A percentile compares a stretch with the other conserved stretches of the same genome.
Conservation (phyloP, 345 rosid genomes). For the Sapria himalayana region DNA sequence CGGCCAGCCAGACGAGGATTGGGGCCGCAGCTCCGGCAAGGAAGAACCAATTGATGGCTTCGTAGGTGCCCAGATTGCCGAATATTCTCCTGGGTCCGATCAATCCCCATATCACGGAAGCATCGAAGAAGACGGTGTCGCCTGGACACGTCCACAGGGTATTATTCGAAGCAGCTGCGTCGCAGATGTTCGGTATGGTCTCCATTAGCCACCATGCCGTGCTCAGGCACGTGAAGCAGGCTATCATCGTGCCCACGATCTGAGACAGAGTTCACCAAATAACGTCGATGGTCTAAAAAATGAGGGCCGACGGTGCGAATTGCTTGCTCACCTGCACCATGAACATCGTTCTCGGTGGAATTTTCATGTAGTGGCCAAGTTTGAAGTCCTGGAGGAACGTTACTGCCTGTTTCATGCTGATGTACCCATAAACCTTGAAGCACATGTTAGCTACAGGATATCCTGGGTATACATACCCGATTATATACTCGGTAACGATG, state of each 20-base stretch:
- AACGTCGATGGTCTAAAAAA: neutral
- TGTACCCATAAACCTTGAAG: constrained; percentile 93
- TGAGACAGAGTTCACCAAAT: constrained; percentile 8
- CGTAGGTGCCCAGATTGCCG: constrained; percentile 63
- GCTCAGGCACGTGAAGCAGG: constrained; percentile 50
- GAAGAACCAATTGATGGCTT: constrained; percentile 81
- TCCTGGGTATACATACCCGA: constrained; percentile 90
- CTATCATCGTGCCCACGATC: constrained; percentile 78
- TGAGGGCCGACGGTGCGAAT: neutral
- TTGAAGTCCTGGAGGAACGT: constrained; percentile 89
- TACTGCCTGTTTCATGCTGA: constrained; percentile 79
- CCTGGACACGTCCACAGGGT: constrained; percentile 84
- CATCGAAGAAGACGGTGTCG: constrained; percentile 80
- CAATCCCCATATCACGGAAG: constrained; percentile 90
- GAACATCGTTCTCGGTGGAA: constrained; percentile 93
- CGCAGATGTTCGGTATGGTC: constrained; percentile 61
- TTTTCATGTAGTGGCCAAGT: constrained; percentile 96
- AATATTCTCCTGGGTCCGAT: constrained; percentile 79
- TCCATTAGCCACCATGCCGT: constrained; percentile 99
- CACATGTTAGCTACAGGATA: constrained; percentile 95
- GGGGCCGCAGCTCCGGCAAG: constrained; percentile 68
- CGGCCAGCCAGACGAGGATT: constrained; percentile 50
- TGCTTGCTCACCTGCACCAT: constrained; percentile 60
- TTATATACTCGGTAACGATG: constrained; percentile 75
- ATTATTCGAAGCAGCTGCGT: constrained; percentile 27